Base-by-base conservation (phyloP, 495 filamentous ascomycete genomes). In the Parachaetomium inaequale region DNA sequence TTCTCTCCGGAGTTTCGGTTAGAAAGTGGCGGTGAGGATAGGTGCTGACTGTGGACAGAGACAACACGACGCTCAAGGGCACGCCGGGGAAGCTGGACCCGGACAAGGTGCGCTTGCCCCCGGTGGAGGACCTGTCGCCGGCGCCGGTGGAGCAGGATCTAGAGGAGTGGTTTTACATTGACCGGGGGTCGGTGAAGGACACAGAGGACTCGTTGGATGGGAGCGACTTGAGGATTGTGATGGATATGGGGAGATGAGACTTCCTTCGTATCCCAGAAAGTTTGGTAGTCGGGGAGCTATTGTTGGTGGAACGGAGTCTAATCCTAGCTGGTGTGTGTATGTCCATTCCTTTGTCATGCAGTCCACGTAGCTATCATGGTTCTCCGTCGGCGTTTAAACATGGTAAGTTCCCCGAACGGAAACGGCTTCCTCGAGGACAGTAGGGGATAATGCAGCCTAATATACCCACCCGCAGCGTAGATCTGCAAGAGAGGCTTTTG, bases 41-140 rank as follows among this genome's bases (percentile, higher is more conserved):
- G 21, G 28, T 62, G 54, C 21, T 53, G 52, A 64, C 11, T 4
- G 8, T 11, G 36, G 4, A n/a, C 29, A 69, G 66, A 31, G 53
- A 66, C 26, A 71, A 71, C 53, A 71, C 69, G 7, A 71, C 69
- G 15, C 51, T 69, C 12, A 21, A 19, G 4, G 66, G 57, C 2
- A 71, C 64, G 5, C 67, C 69, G 14, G 69, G 69, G 0, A 59
- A 67, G 29, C 8, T 67, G 4, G 69, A 71, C 42, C 69, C 69
- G 2, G 11, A 40, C 2, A 52, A 64, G 19, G 57, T 69, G 1
- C 46, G 64, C 7, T 36, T 71, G 45, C 67, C 69, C 19, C 57
- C 62, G 11, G 51, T 64, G 7, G 62, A 71, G 60, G 60, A 67
- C 38, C 42, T 69, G 12, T 38, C 62, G 10, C 69, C 68, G 7